These are phyloP conservation scores for Fraxinus cuspidata DNA, from an alignment of 257 asterid genomes.

Conservation along the genomic window DNA sequence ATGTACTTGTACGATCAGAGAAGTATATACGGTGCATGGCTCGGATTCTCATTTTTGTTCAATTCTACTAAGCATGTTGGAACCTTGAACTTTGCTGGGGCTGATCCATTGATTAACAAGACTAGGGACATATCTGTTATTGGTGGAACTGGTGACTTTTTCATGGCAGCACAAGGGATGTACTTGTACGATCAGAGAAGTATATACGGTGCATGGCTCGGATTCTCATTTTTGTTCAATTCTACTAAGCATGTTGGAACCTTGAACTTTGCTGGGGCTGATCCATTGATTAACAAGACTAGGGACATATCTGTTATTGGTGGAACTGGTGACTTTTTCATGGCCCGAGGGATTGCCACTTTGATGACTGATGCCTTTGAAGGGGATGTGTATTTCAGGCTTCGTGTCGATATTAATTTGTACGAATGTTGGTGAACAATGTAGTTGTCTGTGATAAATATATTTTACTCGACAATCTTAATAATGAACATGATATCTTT, in stretches of 20 bases:
- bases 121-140: slow-evolving; percentile 12
- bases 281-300: slow-evolving; percentile 9
- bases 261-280: slow-evolving; percentile 12
- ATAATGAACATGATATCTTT: too few species aligned
- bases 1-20: background rate
- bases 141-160: slow-evolving; percentile 20
- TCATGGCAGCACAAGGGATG: slow-evolving; percentile 11
- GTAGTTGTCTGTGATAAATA: too few species aligned
- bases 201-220: slow-evolving; percentile 5
- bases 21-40: background rate
- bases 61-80: slow-evolving; percentile 7
- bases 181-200: background rate
- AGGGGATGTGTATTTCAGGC: slow-evolving; percentile 14
- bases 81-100: slow-evolving; percentile 7
- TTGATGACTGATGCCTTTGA: slow-evolving; percentile 7
- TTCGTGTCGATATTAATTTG: background rate
- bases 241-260: slow-evolving; percentile 1
- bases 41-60: slow-evolving; percentile 5
- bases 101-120: slow-evolving; percentile 9
- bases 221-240: slow-evolving; percentile 6
- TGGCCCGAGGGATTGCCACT: slow-evolving; percentile 17
- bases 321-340: slow-evolving; percentile 17
- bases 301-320: slow-evolving; percentile 15
- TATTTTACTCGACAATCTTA: too few species aligned
- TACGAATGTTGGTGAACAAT: slow-evolving; percentile 6